These are phyloP conservation scores for Tolypocladium nubicola DNA, from an alignment of 2,329 filamentous ascomycete genomes.

Conservation along the genomic window DNA sequence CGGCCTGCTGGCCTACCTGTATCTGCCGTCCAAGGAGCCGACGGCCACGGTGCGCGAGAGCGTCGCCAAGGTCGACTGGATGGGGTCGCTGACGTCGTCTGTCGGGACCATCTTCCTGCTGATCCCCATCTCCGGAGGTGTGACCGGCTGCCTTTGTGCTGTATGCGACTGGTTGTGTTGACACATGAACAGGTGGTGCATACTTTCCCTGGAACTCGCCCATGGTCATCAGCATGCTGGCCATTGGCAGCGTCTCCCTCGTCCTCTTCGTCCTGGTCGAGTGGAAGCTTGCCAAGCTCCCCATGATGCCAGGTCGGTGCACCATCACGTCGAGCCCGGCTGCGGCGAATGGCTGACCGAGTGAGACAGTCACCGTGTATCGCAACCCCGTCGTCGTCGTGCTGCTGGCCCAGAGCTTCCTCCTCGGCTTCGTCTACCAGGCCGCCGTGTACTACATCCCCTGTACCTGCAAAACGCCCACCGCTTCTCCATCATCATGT, in stretches of 20 bases:
- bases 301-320: conserved; percentile 51
- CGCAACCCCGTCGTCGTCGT: conserved; percentile 38
- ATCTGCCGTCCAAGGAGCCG: conserved; percentile 39
- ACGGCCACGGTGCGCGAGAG: conserved; percentile 35
- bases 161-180: background rate
- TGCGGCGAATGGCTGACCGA: background rate
- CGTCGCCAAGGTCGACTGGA: conserved; percentile 46
- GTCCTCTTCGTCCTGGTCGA: conserved; percentile 59
- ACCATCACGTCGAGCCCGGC: background rate
- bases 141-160: background rate
- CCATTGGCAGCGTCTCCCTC: conserved; percentile 53
- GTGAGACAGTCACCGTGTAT: conserved; percentile 37
- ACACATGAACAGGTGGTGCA: conserved; percentile 9
- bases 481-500: conserved; percentile 24
- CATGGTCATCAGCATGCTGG: conserved; percentile 59
- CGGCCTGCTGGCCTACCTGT: conserved; percentile 32
- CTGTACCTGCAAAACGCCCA: conserved; percentile 50
- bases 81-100: conserved; percentile 42
- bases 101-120: conserved; percentile 48
- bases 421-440: conserved; percentile 51
- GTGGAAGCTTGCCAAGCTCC: conserved; percentile 59
- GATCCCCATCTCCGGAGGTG: conserved; percentile 51
- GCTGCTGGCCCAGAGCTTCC: conserved; percentile 47
- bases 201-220: conserved; percentile 49
- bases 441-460: conserved; percentile 48